Conservation (phyloP, 2,329 filamentous ascomycete species). For the Dendryphion nanum region DNA sequence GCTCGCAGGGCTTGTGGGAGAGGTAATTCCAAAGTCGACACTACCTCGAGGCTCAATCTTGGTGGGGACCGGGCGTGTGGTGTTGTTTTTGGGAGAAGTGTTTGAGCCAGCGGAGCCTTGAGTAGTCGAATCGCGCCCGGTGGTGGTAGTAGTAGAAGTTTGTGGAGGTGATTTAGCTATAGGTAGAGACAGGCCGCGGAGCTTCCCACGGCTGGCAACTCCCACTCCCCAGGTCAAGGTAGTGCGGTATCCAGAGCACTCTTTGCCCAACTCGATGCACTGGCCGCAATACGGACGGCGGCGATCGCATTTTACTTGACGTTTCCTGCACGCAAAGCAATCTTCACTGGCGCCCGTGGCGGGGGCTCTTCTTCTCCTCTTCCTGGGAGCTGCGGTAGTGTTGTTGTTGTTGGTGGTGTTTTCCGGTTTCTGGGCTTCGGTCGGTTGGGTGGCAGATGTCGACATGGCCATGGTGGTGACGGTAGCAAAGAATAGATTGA, state of each 20-base stretch:
- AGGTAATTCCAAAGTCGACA: slow-evolving; percentile 34
- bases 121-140: slow-evolving; percentile 25
- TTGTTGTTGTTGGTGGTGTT: slow-evolving; percentile 24
- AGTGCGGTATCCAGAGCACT: slow-evolving; percentile 95
- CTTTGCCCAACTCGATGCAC: slow-evolving; percentile 86
- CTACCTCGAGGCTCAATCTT: slow-evolving; percentile 29
- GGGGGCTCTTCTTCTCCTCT: slow-evolving; percentile 84
- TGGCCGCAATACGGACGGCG: slow-evolving; percentile 92
- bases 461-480: slow-evolving; percentile 31
- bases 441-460: slow-evolving; percentile 29
- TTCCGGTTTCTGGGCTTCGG: slow-evolving; percentile 34
- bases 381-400: slow-evolving; percentile 40
- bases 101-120: slow-evolving; percentile 25
- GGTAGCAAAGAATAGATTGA: slow-evolving; percentile 9
- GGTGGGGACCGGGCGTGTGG: slow-evolving; percentile 23
- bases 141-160: slow-evolving; percentile 15
- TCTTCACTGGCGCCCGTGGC: slow-evolving; percentile 89
- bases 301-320: slow-evolving; percentile 82
- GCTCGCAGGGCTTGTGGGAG: slow-evolving; percentile 36
- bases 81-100: slow-evolving; percentile 14
- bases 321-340: slow-evolving; percentile 89
- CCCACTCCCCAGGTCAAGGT: slow-evolving; percentile 96
- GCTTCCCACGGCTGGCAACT: slow-evolving; percentile 91
- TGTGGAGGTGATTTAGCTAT: slow-evolving; percentile 48
- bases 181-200: slow-evolving; percentile 79